Conservation (phyloP, 371 early-diverging fungal genomes). For the Ordospora colligata region DNA sequence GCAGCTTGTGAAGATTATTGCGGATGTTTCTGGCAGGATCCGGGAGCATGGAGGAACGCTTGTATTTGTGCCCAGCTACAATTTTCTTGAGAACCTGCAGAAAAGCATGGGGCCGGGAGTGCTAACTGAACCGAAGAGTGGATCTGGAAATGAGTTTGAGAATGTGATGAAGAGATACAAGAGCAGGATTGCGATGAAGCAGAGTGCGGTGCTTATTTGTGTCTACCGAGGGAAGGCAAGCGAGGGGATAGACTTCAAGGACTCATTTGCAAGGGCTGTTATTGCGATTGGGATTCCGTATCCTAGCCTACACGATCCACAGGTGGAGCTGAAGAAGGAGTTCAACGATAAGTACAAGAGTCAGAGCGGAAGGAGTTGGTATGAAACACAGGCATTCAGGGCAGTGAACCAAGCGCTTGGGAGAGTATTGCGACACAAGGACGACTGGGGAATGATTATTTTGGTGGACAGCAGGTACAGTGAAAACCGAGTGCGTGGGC, state of each 20-base stretch:
- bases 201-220: constrained; percentile 64
- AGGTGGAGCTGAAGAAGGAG: constrained; percentile 65
- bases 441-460: constrained; percentile 68
- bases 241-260: constrained; percentile 85
- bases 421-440: constrained; percentile 75
- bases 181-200: constrained; percentile 43
- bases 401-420: constrained; percentile 89
- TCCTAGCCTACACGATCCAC: constrained; percentile 65
- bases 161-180: constrained; percentile 60
- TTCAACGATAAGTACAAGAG: constrained; percentile 62
- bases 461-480: constrained; percentile 67
- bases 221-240: constrained; percentile 77
- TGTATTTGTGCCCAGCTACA: constrained; percentile 65
- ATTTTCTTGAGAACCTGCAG: constrained; percentile 58
- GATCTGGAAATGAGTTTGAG: constrained; percentile 61
- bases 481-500: constrained; percentile 57
- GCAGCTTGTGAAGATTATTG: constrained; percentile 64
- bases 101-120: constrained; percentile 53
- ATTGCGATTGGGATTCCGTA: constrained; percentile 80
- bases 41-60: constrained; percentile 63
- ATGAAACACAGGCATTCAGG: constrained; percentile 72
- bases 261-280: constrained; percentile 74
- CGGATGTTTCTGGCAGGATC: constrained; percentile 35
- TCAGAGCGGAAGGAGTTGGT: constrained; percentile 67
- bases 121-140: constrained; percentile 43